Evolutionary conservation across 2,329 filamentous ascomycete species (phyloP), one percentile per base, ranked within the genome.

Genomic region (Cladosporium sp.): DNA sequence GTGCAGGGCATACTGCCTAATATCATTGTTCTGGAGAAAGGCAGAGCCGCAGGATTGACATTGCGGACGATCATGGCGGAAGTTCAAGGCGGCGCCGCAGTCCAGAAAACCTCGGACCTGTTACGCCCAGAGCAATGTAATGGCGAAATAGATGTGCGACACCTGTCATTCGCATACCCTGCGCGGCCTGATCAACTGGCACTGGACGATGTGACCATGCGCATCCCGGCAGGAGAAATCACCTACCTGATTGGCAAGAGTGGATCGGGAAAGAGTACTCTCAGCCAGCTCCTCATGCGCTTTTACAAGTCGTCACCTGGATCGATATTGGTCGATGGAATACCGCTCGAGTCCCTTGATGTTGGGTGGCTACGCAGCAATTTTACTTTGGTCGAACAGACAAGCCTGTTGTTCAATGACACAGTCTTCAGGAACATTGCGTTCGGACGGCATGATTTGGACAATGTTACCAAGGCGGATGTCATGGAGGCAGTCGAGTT

Each of bases 261-360:
- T 67, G 94, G 94, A 0, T 96, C 90, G 1, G 93, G 93, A 0
- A 97, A 97, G 72, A 96, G 91, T 65, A 97, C 93, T 0, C 69
- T 97, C 1, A 87, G 88, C 1, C 91, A 90, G 68, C 79, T 97
- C 0, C 79, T 97, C 0, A 80, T 92, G 52, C 84, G 87, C 12
- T 89, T 95, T 65, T 96, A 97, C 68, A 77, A 83, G 6, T 84
- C 89, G 0, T 72, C 75, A 0, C 75, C 75, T 0, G 93, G 92
- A 0, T 72, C 82, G 0, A 86, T 97, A 15, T 70, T 81, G 0
- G 76, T 97, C 9, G 91, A 96, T 67, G 85, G 83, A 0, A 70
- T 81, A 1, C 75, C 83, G 0, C 75, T 94, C 2, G 70, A 82
- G n/a, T 75, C 74, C 0, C 74, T 97, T 0, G 82, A 91, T 62